A percentile compares a stretch with the other conserved stretches of the same genome.
These are phyloP conservation scores for Gyrodon lividus DNA, from an alignment of 768 basidiomycete genomes.

Conservation along the genomic window DNA sequence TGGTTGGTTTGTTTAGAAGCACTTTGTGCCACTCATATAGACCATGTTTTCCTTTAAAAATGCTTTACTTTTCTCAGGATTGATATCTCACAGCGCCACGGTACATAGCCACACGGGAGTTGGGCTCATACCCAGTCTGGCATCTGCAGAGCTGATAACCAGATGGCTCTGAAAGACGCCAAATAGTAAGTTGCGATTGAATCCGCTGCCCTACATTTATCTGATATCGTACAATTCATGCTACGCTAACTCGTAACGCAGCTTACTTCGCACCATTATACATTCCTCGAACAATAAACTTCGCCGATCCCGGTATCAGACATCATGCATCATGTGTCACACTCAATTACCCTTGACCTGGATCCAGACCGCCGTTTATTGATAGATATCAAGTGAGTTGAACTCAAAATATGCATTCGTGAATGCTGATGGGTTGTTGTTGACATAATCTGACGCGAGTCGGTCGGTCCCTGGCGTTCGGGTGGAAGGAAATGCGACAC, in stretches of 20 bases:
- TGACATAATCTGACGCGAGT: conserved; percentile 47
- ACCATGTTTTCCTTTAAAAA: too few species aligned
- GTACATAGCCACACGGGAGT: too few species aligned
- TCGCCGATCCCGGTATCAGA: neutral
- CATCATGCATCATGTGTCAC: neutral
- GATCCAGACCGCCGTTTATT: neutral
- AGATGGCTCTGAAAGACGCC: conserved; percentile 54
- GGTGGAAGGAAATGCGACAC: conserved; percentile 27
- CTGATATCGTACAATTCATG: too few species aligned
- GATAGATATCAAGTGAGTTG: conserved; percentile 23
- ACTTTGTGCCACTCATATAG: too few species aligned
- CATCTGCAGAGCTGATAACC: too few species aligned
- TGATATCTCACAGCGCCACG: too few species aligned
- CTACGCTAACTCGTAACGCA: too few species aligned
- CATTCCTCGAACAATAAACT: neutral
- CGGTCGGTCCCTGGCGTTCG: conserved; percentile 45
- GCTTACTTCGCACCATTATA: neutral
- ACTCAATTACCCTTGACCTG: neutral
- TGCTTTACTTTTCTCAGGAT: too few species aligned
- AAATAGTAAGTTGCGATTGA: neutral
- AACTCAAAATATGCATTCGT: conserved; percentile 23
- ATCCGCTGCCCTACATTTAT: too few species aligned
- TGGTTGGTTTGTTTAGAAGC: too few species aligned
- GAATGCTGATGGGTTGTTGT: conserved; percentile 26
- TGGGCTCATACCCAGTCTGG: too few species aligned